phyloP scores from a whole-genome alignment of 768 basidiomycete species.

The Pisolithus orientalis region DNA sequence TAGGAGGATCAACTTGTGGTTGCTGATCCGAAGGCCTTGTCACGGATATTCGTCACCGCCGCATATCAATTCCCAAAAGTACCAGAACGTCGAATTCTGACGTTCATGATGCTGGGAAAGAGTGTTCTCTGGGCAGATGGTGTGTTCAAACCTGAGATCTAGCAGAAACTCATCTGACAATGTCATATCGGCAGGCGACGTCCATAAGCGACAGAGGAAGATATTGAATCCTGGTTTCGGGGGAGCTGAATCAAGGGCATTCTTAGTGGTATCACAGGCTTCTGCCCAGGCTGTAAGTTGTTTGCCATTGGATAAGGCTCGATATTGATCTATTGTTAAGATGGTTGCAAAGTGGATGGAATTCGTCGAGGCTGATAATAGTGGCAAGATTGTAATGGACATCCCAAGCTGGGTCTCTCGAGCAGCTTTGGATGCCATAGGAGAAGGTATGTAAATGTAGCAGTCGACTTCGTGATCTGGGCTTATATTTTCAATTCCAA shows the following conservation, averaged over 20 bases:
- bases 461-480: background rate
- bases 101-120: conserved; percentile 20
- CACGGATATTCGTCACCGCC: conserved; percentile 34
- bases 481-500: background rate
- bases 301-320: background rate
- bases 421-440: conserved; percentile 46
- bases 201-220: conserved; percentile 40
- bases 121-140: conserved; percentile 38
- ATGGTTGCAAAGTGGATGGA: conserved; percentile 20
- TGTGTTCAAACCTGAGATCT: conserved; percentile 8
- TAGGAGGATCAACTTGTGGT: conserved; percentile 42
- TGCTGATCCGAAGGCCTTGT: conserved; percentile 41
- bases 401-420: conserved; percentile 31
- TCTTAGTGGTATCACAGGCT: conserved; percentile 42
- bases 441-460: conserved; percentile 30
- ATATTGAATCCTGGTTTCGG: conserved; percentile 41
- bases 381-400: conserved; percentile 15
- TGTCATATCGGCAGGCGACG: conserved; percentile 22
- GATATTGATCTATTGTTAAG: conserved; percentile 6
- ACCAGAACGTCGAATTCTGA: conserved; percentile 14
- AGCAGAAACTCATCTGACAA: conserved; percentile 7
- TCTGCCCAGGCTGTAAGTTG: conserved; percentile 23
- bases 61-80: conserved; percentile 39
- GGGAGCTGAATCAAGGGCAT: conserved; percentile 43
- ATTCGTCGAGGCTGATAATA: conserved; percentile 3